phyloP scores from a whole-genome alignment of 768 basidiomycete species.

The Ramaria sp. region DNA sequence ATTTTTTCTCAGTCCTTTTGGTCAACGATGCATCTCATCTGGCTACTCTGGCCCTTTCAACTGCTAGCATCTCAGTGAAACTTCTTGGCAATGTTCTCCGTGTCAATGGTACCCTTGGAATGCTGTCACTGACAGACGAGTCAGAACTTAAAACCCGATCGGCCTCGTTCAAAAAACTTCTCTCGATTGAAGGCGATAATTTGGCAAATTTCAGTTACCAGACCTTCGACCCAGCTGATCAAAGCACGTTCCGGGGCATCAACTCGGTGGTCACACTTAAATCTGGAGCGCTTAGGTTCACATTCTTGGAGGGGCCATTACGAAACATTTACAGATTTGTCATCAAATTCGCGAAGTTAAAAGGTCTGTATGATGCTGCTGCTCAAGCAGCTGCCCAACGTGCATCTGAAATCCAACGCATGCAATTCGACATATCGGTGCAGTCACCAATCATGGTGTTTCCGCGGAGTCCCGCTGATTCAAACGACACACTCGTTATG shows the following conservation, averaged over 20 bases:
- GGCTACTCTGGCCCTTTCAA: constrained; percentile 82
- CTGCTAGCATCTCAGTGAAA: constrained; percentile 76
- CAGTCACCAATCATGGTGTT: constrained; percentile 89
- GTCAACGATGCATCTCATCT: constrained; percentile 60
- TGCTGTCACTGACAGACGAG: constrained; percentile 72
- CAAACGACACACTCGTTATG: constrained; percentile 63
- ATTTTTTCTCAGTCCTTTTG: constrained; percentile 48
- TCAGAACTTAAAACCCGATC: constrained; percentile 38
- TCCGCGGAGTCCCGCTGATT: constrained; percentile 54
- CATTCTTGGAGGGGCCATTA: constrained; percentile 87
- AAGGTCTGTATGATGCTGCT: constrained; percentile 90
- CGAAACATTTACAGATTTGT: constrained; percentile 78
- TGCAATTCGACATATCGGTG: constrained; percentile 86
- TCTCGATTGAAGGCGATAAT: constrained; percentile 90
- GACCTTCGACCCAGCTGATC: constrained; percentile 67
- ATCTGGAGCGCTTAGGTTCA: constrained; percentile 83
- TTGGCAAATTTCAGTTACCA: constrained; percentile 92
- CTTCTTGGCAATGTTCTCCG: constrained; percentile 63
- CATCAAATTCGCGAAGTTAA: constrained; percentile 78
- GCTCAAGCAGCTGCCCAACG: constrained; percentile 86
- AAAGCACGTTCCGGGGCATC: constrained; percentile 61
- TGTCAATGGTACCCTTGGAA: constrained; percentile 74
- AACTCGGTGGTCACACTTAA: constrained; percentile 75
- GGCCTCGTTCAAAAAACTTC: constrained; percentile 68
- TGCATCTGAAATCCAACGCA: constrained; percentile 86